Conservation (phyloP, 768 basidiomycete species). For the Punctularia strigosozonata region DNA sequence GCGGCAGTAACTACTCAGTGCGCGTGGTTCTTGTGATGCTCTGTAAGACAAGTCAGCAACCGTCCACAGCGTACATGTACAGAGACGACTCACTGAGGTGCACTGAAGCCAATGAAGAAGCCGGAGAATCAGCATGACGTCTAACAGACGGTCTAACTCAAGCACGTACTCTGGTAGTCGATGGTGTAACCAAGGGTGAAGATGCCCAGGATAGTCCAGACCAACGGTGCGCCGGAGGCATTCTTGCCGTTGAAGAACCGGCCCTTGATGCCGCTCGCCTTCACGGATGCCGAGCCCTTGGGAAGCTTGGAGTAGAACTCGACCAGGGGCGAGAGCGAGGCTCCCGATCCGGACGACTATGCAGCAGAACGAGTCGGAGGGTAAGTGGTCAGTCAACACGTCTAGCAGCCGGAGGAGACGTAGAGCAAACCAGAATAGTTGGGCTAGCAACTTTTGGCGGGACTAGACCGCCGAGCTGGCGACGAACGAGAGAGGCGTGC, state of each 20-base stretch:
- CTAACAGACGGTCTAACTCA: no score
- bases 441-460: slow-evolving; percentile 96
- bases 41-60: slow-evolving; percentile 23
- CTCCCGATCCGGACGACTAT: slow-evolving; percentile 74
- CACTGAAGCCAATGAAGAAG: slow-evolving; percentile 32
- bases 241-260: slow-evolving; percentile 80
- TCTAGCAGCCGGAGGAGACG: no score
- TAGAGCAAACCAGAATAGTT: slow-evolving; percentile 65
- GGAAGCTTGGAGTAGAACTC: slow-evolving; percentile 96
- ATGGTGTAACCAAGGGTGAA: slow-evolving; percentile 78
- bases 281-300: slow-evolving; percentile 64
- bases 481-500: slow-evolving; percentile 77
- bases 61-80: slow-evolving; percentile 13
- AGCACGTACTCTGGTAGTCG: slow-evolving; percentile 77
- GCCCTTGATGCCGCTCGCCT: slow-evolving; percentile 61
- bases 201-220: slow-evolving; percentile 48
- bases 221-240: slow-evolving; percentile 62
- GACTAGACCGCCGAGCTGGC: slow-evolving; percentile 74
- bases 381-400: no score
- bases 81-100: slow-evolving; percentile 57
- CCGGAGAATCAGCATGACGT: slow-evolving; percentile 8
- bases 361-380: no score
- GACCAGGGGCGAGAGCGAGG: slow-evolving; percentile 74
- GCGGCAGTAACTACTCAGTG: no score
- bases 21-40: slow-evolving; percentile 87